Evolutionary conservation across 805 yeast genomes (phyloP), one percentile per base, ranked within the genome.

Genomic region (Metschnikowia noctiluminum): DNA sequence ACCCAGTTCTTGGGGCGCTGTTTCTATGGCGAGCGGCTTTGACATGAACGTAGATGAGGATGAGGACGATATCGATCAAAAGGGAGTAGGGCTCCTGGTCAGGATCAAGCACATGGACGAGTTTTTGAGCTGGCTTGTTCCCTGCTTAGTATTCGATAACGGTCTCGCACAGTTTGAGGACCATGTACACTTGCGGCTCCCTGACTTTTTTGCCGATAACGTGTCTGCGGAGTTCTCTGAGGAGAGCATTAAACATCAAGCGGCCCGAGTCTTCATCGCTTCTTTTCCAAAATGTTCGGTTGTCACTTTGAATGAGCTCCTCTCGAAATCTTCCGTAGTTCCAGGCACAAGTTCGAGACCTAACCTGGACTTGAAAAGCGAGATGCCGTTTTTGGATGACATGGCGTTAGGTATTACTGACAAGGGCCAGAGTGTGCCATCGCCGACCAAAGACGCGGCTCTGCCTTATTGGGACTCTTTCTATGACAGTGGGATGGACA

Each of bases 41-140:
- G 61, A 60, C 35, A 65, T 71, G 51, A 66, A 62, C 43, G 66
- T 62, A n/a, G 72, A 66, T 38, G 66, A 62, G 9, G 74, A 68
- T 7, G 66, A 63, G 7, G 71, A 64, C 38, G 74, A 67, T 42
- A 57, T 68, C 27, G 71, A 63, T 28, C 49, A 55, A 7, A 62
- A 62, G 38, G 64, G 59, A 37, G 62, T 63, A 28, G 74, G 68
- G 44, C 62, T 71, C 60, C 50, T 55, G 9, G 64, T 68, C 0
- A 68, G 62, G 43, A 14, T 53, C 6, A 60, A 57, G 6, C 52
- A 66, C 43, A 53, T 73, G 37, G 65, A 67, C 39, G 71, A 65
- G 35, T 64, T 69, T 30, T 58, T 72, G 31, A 65, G 61, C 30
- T 73, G 66, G 62, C 67, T 78, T 32, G 73, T 69, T 16, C 74